Base-by-base conservation (phyloP, 1,284 basidiomycete species). In the Sphagnurus paluster region DNA sequence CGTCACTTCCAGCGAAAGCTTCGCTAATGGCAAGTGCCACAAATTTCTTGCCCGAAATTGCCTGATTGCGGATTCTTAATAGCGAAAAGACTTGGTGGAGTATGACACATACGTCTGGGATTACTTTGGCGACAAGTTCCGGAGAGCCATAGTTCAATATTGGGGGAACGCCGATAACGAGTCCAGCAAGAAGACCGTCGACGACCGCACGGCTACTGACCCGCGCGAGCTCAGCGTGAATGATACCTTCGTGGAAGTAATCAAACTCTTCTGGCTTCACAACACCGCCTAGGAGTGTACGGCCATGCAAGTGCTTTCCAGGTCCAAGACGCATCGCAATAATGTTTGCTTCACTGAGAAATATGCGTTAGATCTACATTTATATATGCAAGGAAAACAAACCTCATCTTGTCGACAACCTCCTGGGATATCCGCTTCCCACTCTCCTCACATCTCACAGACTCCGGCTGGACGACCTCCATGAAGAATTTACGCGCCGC, bases 281-380 rank as follows among this genome's bases (percentile, higher is more conserved):
- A 24, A 83, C 64, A 11, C 91, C 96, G 28, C 84, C 88, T 71
- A 96, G 85, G 5, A 98, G 75, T 28, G 75, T 82, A 30, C 84
- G 78, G 1, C 96, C 95, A 61, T 90, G 77, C n/a, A 99, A 77
- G 62, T 98, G 93, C 56, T 84, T 86, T 2, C 88, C 88, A 3
- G 87, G 89, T 3, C 96, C 96, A 35, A 98, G 76, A 16, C 96
- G 85, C 95, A 98, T 98, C 14, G 92, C 88, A 48, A 92, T 84
- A 44, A 96, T 75, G 62, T 93, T 90, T 54, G 80, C 69, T 53
- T 80, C 79, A 29, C 84, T 87, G 52, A 11, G 54, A 28, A 42
- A 39, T 23, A 30, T 16, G 11, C 2, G 14, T 33, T 4, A 48
- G 17, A 26, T 3, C 16, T 24, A 17, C 1, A 34, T 38, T 29